phyloP scores from a whole-genome alignment of 768 basidiomycete species.

The Boletus fagicola region DNA sequence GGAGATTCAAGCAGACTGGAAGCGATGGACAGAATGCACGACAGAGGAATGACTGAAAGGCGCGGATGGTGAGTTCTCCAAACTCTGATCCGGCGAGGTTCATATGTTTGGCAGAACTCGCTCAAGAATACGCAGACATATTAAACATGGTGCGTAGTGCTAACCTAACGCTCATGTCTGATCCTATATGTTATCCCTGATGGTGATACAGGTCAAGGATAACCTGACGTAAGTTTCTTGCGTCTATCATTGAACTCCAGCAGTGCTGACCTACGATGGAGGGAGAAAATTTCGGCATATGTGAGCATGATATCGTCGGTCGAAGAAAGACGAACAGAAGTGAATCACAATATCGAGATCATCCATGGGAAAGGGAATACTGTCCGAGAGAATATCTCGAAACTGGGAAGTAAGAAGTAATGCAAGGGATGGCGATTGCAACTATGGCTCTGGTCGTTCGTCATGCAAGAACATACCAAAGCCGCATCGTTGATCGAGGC shows the following conservation, averaged over 20 bases:
- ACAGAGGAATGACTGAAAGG: slow-evolving; percentile 33
- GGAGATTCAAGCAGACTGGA: slow-evolving; percentile 24
- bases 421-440: not conserved
- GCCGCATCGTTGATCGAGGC: not conserved
- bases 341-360: slow-evolving; percentile 19
- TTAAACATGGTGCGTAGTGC: slow-evolving; percentile 21
- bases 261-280: slow-evolving; percentile 11
- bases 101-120: slow-evolving; percentile 18
- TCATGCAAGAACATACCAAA: not conserved
- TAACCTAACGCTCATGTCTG: not conserved
- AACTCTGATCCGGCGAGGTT: not conserved
- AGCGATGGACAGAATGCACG: slow-evolving; percentile 29
- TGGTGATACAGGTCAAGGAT: slow-evolving; percentile 26
- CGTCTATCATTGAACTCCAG: not conserved
- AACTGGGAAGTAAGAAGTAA: slow-evolving; percentile 18
- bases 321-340: slow-evolving; percentile 19
- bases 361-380: slow-evolving; percentile 16
- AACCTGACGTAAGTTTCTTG: slow-evolving; percentile 23
- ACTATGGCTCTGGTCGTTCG: not conserved
- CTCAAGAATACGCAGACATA: slow-evolving; percentile 17
- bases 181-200: not conserved
- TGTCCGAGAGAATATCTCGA: slow-evolving; percentile 25
- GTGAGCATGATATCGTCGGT: slow-evolving; percentile 21
- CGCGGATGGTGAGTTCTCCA: slow-evolving; percentile 24
- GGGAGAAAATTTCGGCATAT: slow-evolving; percentile 23